Evolutionary conservation across 106 monocot genomes (phyloP).

Genomic region (Dioscorea zingiberensis): DNA sequence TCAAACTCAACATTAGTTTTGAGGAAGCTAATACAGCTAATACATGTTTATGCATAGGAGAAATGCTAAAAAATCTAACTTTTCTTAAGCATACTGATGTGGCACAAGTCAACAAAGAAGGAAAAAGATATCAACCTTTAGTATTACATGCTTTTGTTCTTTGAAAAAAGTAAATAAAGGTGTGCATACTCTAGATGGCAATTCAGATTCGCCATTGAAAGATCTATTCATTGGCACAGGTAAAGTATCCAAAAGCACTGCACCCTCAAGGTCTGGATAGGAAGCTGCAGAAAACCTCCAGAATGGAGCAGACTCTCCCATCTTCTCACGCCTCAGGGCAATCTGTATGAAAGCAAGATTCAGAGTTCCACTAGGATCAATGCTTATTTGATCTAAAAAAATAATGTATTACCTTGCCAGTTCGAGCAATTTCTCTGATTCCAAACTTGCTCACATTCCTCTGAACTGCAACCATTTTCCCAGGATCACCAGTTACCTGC

Average conservation of each 20-base stretch:
- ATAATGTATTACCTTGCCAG: conserved; percentile 73
- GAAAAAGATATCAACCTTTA: too few relatives aligned
- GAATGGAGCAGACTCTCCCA: conserved; percentile 80
- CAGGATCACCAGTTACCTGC: conserved; percentile 96
- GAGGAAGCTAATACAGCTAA: too few relatives aligned
- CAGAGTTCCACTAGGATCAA: neutral
- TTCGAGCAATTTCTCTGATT: conserved; percentile 93
- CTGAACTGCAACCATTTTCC: conserved; percentile 82
- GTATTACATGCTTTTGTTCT: too few relatives aligned
- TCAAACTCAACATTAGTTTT: too few relatives aligned
- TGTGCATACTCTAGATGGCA: conserved; percentile 46
- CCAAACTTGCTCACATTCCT: conserved; percentile 85
- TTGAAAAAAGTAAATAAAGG: neutral
- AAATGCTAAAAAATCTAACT: too few relatives aligned
- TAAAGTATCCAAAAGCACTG: conserved; percentile 25
- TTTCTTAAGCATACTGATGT: too few relatives aligned
- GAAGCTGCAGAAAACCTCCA: conserved; percentile 97
- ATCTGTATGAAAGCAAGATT: conserved; percentile 35
- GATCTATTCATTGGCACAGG: conserved; percentile 14
- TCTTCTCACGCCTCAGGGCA: conserved; percentile 88
- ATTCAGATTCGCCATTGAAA: conserved; percentile 25
- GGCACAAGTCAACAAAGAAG: too few relatives aligned
- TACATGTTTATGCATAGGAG: too few relatives aligned
- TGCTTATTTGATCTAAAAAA: too few relatives aligned
- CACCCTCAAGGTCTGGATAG: conserved; percentile 72